Evolutionary conservation across 768 basidiomycete species (phyloP).

Genomic region (Tricholoma saponaceum): DNA sequence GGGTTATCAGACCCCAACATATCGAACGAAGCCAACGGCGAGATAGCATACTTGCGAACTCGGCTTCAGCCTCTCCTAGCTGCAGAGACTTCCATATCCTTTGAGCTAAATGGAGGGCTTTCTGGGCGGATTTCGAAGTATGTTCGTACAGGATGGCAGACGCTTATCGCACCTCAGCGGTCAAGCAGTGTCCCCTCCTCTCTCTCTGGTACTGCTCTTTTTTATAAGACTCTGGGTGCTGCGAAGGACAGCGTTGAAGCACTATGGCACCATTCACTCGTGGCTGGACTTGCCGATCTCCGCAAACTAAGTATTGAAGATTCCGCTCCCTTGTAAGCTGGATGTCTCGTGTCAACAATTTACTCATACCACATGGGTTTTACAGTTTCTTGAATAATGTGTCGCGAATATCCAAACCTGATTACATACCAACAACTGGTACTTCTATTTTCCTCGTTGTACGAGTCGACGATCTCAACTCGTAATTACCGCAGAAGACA

Average conservation of each 20-base stretch:
- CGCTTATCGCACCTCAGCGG: constrained; percentile 7
- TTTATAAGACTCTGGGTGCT: constrained; percentile 45
- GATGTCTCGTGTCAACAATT: not conserved
- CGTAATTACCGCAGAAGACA: constrained; percentile 44
- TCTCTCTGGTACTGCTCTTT: constrained; percentile 25
- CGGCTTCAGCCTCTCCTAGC: constrained; percentile 10
- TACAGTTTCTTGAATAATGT: constrained; percentile 64
- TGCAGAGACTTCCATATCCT: constrained; percentile 4
- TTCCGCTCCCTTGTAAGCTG: constrained; percentile 68
- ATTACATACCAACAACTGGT: constrained; percentile 73
- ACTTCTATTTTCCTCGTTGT: constrained; percentile 8
- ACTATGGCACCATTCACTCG: constrained; percentile 67
- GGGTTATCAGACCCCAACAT: constrained; percentile 9
- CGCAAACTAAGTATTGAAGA: constrained; percentile 68
- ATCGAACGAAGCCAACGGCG: constrained; percentile 9
- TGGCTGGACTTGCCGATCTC: constrained; percentile 48
- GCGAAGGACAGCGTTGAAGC: constrained; percentile 48
- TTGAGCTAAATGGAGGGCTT: constrained; percentile 13
- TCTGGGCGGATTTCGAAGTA: constrained; percentile 11
- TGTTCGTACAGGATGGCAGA: constrained; percentile 13
- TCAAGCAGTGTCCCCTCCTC: constrained; percentile 3
- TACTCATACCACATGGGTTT: not conserved
- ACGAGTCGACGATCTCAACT: not conserved
- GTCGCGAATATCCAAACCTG: constrained; percentile 57
- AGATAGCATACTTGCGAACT: constrained; percentile 3